Percentiles rank a stretch among this genome's conserved stretches.
Evolutionary conservation across 192 early-diverging fungal genomes (phyloP).

Genomic region (Coemansia sp.): DNA sequence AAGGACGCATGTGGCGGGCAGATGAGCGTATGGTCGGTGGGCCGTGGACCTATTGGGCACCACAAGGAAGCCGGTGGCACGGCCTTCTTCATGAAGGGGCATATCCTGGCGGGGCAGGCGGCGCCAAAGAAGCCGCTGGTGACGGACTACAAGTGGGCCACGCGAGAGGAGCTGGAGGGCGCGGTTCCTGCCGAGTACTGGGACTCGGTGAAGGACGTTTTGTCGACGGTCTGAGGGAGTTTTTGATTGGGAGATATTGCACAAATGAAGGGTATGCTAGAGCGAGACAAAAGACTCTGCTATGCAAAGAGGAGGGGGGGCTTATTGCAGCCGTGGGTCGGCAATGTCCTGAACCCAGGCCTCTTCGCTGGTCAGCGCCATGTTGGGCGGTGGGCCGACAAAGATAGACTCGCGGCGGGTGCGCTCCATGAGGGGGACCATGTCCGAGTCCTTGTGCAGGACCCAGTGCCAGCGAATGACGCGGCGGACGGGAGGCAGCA

Average conservation of each 20-base stretch:
- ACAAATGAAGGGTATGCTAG: too few species aligned
- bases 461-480: slow-evolving; percentile 34
- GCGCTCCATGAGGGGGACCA: slow-evolving; percentile 8
- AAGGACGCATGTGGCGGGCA: slow-evolving; percentile 62
- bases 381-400: slow-evolving; percentile 6
- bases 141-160: slow-evolving; percentile 42
- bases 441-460: slow-evolving; percentile 32
- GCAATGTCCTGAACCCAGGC: slow-evolving; percentile 29
- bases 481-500: slow-evolving; percentile 37
- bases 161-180: slow-evolving; percentile 35
- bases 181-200: slow-evolving; percentile 39
- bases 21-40: slow-evolving; percentile 84
- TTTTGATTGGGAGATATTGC: too few species aligned
- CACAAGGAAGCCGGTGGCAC: slow-evolving; percentile 43
- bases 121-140: slow-evolving; percentile 6
- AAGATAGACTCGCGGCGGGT: slow-evolving; percentile 20
- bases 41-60: slow-evolving; percentile 74
- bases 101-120: slow-evolving; percentile 72
- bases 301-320: too few species aligned
- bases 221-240: slow-evolving; percentile 17
- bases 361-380: slow-evolving; percentile 14
- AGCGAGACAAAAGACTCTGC: too few species aligned
- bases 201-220: slow-evolving; percentile 35
- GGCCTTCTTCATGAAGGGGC: slow-evolving; percentile 83
- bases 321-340: background rate